Conservation (phyloP, 1,284 basidiomycete genomes). For the Sanghuangporus baumii region DNA sequence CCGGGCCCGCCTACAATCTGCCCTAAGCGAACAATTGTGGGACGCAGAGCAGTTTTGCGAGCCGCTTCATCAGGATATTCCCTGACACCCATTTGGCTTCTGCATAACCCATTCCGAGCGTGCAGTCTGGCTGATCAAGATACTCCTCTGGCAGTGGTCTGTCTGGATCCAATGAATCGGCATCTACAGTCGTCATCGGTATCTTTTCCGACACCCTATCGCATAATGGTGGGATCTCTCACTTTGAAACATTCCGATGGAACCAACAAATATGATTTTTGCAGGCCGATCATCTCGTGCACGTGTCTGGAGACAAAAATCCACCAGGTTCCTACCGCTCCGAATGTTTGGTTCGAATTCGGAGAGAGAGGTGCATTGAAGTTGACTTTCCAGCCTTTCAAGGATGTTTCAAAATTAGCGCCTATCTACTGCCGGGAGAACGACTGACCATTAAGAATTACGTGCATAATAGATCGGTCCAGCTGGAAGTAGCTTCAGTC, state of each 20-base stretch:
- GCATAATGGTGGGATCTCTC: not conserved
- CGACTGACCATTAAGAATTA: slow-evolving; percentile 32
- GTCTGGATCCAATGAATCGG: not conserved
- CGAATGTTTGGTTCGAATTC: slow-evolving; percentile 32
- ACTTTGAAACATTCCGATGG: slow-evolving; percentile 14
- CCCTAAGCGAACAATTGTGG: slow-evolving; percentile 15
- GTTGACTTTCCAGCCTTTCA: slow-evolving; percentile 37
- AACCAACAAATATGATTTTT: slow-evolving; percentile 21
- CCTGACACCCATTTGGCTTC: slow-evolving; percentile 56
- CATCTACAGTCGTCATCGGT: not conserved
- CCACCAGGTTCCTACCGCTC: slow-evolving; percentile 34
- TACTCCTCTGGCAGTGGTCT: not conserved
- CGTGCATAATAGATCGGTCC: slow-evolving; percentile 21
- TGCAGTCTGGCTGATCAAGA: not conserved
- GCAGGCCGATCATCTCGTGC: slow-evolving; percentile 10
- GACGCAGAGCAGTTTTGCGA: slow-evolving; percentile 20
- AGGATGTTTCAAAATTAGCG: not conserved
- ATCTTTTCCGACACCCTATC: not conserved
- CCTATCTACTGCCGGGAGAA: not conserved
- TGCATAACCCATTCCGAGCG: slow-evolving; percentile 40
- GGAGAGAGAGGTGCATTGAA: slow-evolving; percentile 33
- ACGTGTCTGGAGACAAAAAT: slow-evolving; percentile 17
- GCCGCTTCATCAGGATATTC: slow-evolving; percentile 20
- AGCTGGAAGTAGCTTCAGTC: not conserved
- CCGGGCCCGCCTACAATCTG: slow-evolving; percentile 10